Conservation (phyloP, 2,329 filamentous ascomycete species). For the Nannizzia gypsea region DNA sequence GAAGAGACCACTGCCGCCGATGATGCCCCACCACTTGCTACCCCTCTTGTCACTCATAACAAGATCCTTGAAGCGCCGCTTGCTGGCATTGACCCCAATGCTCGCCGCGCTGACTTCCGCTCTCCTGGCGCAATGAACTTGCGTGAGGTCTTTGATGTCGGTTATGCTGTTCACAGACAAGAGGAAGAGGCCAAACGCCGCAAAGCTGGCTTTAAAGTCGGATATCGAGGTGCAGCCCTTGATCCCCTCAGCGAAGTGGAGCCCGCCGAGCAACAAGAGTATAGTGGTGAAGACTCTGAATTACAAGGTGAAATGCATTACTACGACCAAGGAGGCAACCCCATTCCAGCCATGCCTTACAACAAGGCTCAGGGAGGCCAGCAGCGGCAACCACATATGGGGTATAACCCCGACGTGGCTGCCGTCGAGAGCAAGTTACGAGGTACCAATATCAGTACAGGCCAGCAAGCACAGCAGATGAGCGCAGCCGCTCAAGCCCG, state of each 20-base stretch:
- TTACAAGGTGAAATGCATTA: slow-evolving; percentile 32
- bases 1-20: slow-evolving; percentile 55
- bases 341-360: slow-evolving; percentile 34
- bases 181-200: slow-evolving; percentile 90
- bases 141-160: slow-evolving; percentile 93
- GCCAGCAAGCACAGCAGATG: slow-evolving; percentile 17
- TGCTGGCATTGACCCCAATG: slow-evolving; percentile 36
- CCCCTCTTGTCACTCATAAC: slow-evolving; percentile 45
- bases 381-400: slow-evolving; percentile 46
- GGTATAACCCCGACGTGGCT: slow-evolving; percentile 50
- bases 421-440: slow-evolving; percentile 79
- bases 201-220: slow-evolving; percentile 61
- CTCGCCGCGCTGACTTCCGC: slow-evolving; percentile 73
- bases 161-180: slow-evolving; percentile 93
- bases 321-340: slow-evolving; percentile 30
- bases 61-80: slow-evolving; percentile 46
- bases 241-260: slow-evolving; percentile 54
- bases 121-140: slow-evolving; percentile 91
- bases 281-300: slow-evolving; percentile 46
- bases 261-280: slow-evolving; percentile 45
- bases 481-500: slow-evolving; percentile 52
- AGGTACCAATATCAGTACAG: slow-evolving; percentile 59
- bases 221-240: slow-evolving; percentile 52
- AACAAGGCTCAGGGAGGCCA: background rate
- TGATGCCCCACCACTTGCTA: slow-evolving; percentile 61